A percentile compares a stretch with the other conserved stretches of the same genome.
phyloP scores from a whole-genome alignment of 2,329 filamentous ascomycete species.

The Parastagonospora nodorum region DNA sequence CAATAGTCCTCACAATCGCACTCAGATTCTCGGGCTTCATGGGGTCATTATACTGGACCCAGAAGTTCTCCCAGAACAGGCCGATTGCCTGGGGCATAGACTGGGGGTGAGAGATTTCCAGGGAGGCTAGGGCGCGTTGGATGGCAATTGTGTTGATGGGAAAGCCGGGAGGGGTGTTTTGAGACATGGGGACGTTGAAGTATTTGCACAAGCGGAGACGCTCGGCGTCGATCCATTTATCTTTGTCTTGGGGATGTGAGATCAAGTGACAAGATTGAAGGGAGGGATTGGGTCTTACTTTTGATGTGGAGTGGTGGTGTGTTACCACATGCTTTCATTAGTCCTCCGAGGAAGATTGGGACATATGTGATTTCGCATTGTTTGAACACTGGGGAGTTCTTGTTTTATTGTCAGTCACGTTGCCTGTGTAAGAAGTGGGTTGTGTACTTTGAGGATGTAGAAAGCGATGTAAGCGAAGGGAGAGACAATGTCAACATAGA shows the following conservation, averaged over 20 bases:
- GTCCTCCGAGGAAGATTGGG: conserved; percentile 64
- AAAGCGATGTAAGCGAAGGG: conserved; percentile 67
- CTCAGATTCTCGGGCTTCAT: conserved; percentile 52
- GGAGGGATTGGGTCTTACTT: conserved; percentile 47
- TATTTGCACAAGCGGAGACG: conserved; percentile 59
- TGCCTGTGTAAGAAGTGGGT: background rate
- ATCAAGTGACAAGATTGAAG: background rate
- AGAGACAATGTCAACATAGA: conserved; percentile 64
- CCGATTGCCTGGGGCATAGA: conserved; percentile 50
- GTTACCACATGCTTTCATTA: conserved; percentile 63
- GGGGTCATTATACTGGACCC: conserved; percentile 56
- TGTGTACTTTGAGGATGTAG: conserved; percentile 58
- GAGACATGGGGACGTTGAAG: conserved; percentile 60
- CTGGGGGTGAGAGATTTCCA: conserved; percentile 51
- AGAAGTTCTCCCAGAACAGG: conserved; percentile 58
- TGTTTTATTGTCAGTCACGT: conserved; percentile 1
- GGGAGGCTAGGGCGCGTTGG: conserved; percentile 59
- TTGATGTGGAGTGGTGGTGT: conserved; percentile 61
- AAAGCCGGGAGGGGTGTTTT: conserved; percentile 55
- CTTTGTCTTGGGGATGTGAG: conserved; percentile 57
- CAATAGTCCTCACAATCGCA: conserved; percentile 50
- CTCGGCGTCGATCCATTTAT: conserved; percentile 60
- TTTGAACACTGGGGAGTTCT: conserved; percentile 63
- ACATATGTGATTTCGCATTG: conserved; percentile 61
- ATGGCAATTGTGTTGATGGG: conserved; percentile 58